A percentile compares a stretch with the other conserved stretches of the same genome.
phyloP scores from a whole-genome alignment of 2,329 filamentous ascomycete genomes.

The Blastomyces gilchristii region DNA sequence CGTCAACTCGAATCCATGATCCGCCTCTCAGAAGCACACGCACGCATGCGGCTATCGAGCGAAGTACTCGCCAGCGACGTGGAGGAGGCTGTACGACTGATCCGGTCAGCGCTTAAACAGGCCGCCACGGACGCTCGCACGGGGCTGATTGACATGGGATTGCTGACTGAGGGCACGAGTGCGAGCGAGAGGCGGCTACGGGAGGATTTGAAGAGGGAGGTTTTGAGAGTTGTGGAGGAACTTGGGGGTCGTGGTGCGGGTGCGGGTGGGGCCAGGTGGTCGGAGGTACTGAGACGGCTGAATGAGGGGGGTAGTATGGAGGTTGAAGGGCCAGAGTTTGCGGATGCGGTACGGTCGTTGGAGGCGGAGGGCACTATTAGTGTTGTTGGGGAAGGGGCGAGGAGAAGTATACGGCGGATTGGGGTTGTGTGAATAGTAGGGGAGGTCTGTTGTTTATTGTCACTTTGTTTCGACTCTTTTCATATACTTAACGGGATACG shows the following conservation, averaged over 20 bases:
- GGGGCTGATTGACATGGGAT: constrained; percentile 90
- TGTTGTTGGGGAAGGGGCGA: constrained; percentile 71
- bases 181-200: constrained; percentile 73
- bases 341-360: constrained; percentile 65
- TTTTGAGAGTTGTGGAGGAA: constrained; percentile 68
- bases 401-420: constrained; percentile 70
- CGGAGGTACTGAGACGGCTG: constrained; percentile 65
- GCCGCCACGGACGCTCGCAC: constrained; percentile 87
- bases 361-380: constrained; percentile 79
- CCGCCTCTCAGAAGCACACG: constrained; percentile 87
- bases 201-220: constrained; percentile 71
- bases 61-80: constrained; percentile 76
- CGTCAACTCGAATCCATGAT: constrained; percentile 98
- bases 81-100: constrained; percentile 79
- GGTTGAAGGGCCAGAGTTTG: constrained; percentile 71
- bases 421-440: constrained; percentile 34
- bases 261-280: constrained; percentile 60
- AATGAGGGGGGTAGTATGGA: constrained; percentile 58
- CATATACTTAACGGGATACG: not conserved
- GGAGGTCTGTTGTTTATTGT: not conserved
- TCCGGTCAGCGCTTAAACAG: constrained; percentile 89
- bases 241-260: constrained; percentile 49
- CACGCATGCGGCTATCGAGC: constrained; percentile 82
- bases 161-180: constrained; percentile 89
- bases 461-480: not conserved